A percentile compares a stretch with the other conserved stretches of the same genome.
phyloP scores from a whole-genome alignment of 148 eudicot genomes.

The Cornus controversa region DNA sequence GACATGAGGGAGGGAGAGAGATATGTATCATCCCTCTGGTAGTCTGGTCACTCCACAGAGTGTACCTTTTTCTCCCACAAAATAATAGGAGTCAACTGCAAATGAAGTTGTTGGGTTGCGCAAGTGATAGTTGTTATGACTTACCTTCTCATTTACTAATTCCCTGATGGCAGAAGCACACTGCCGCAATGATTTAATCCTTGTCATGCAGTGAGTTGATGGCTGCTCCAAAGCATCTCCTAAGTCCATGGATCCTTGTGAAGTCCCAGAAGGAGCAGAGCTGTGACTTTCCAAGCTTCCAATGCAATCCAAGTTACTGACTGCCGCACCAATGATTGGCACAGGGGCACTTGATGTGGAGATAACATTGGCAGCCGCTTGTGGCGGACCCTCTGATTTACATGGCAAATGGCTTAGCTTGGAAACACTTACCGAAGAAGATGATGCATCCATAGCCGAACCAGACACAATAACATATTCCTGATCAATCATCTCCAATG shows the following conservation, averaged over 20 bases:
- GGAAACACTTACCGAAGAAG: constrained; percentile 54
- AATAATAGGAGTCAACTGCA: background rate
- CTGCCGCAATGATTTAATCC: constrained; percentile 71
- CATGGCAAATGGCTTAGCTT: constrained; percentile 45
- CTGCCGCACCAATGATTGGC: constrained; percentile 51
- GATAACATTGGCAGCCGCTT: constrained; percentile 32
- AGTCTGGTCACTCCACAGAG: background rate
- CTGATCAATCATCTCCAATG: constrained; percentile 74
- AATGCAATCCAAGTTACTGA: constrained; percentile 27
- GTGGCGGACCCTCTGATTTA: constrained; percentile 39
- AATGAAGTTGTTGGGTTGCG: background rate
- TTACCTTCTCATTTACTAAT: constrained; percentile 77
- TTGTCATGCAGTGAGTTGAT: constrained; percentile 54
- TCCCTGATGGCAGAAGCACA: constrained; percentile 77
- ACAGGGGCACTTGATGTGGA: constrained; percentile 46
- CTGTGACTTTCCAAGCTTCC: constrained; percentile 61
- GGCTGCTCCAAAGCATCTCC: constrained; percentile 62
- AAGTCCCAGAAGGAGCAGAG: constrained; percentile 65
- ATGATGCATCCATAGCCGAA: constrained; percentile 51
- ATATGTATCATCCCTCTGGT: background rate
- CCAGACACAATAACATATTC: constrained; percentile 93
- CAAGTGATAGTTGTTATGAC: background rate
- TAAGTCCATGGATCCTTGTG: constrained; percentile 64
- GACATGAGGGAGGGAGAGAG: background rate
- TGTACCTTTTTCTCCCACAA: background rate